Base-by-base conservation (phyloP, 2,329 filamentous ascomycete genomes). In the Talaromyces marneffei region DNA sequence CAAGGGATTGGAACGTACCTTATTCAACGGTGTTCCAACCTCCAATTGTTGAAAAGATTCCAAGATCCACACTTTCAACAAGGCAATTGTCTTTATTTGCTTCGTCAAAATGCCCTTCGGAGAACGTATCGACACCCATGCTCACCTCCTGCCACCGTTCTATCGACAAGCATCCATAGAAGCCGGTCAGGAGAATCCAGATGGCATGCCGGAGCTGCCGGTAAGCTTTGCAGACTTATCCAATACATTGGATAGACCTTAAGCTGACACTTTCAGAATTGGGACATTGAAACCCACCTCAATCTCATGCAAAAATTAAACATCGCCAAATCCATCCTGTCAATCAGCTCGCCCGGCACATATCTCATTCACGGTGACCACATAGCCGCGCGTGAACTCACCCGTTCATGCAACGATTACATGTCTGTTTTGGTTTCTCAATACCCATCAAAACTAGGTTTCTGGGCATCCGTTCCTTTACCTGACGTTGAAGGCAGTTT, bases 301-400 rank as follows among this genome's bases (percentile, higher is more conserved):
- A 69, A 71, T 0, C 72, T 84, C 65, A 85, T 85, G 82, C 66
- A 77, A 46, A 67, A 72, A 0, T 67, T 77, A 62, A 77, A 79
- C 63, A 82, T 86, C 62, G 69, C 69, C 5, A 82, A 79, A 65
- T 81, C 81, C 10, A 80, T 85, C 37, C 70, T 86, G 10, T 83
- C 80, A 66, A 79, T 85, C 67, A 81, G 78, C 4, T 79, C 79
- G 0, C 83, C 83, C 0, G 83, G 82, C 14, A 81, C 78, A 0
- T 72, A 82, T 62, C 72, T 86, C 16, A 71, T 71, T 0, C 70
- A 75, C 0, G 69, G 69, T 1, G 72, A 82, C 61, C 65, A 75
- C 48, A 58, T 66, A 1, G 70, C 77, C 12, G 74, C 72, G 3
- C 68, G 71, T 18, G 63, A 66, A 12, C 64, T 83, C 2, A 74